Percentiles rank a stretch among this genome's conserved stretches.
phyloP scores from a whole-genome alignment of 306 rosid species.

The Corylus heterophylla region DNA sequence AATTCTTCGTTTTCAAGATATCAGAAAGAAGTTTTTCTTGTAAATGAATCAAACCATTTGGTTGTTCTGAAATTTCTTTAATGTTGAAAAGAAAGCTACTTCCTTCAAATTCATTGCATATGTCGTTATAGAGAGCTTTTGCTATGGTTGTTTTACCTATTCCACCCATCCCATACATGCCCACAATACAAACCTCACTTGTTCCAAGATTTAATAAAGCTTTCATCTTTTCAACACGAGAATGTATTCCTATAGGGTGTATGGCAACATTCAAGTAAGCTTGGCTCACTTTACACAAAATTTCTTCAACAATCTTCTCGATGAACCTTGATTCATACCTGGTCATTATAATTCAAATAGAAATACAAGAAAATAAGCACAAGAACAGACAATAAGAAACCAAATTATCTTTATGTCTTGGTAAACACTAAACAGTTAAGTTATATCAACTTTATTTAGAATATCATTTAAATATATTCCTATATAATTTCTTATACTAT shows the following conservation, averaged over 20 bases:
- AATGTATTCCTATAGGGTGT: conserved; percentile 7
- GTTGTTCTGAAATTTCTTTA: background rate
- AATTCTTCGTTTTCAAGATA: background rate
- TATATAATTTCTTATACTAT: too few species aligned
- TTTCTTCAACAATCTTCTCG: conserved; percentile 1
- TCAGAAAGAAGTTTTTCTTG: conserved; percentile 29
- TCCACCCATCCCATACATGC: conserved; percentile 36
- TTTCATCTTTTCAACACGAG: background rate
- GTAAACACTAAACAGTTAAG: too few species aligned
- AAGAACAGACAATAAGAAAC: too few species aligned
- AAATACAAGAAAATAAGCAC: too few species aligned
- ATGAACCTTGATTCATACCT: conserved; percentile 20
- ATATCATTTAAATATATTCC: too few species aligned
- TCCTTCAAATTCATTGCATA: background rate
- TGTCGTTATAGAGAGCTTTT: conserved; percentile 24
- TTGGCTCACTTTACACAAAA: background rate
- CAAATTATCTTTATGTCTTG: too few species aligned
- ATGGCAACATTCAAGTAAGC: conserved; percentile 5
- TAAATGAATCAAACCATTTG: background rate
- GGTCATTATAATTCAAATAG: background rate
- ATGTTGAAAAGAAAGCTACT: conserved; percentile 12
- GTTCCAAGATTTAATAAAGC: background rate
- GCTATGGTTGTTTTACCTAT: conserved; percentile 29
- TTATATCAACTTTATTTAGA: too few species aligned
- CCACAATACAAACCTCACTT: background rate